These are phyloP conservation scores for Saccharomycopsis malanga DNA, from an alignment of 805 yeast species.

Conservation along the genomic window DNA sequence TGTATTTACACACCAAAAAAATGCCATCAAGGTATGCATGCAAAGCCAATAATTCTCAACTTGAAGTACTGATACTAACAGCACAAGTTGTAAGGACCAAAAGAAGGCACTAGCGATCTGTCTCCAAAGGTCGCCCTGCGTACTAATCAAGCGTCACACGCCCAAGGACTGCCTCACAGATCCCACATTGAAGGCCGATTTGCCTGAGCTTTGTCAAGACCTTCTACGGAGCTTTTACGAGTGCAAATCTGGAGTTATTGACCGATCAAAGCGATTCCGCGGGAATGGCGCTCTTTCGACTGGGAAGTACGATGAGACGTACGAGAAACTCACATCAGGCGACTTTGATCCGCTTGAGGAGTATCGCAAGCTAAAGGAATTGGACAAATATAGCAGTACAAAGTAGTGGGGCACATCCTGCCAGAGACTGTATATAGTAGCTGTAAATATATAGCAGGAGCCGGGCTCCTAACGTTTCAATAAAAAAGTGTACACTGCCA, in stretches of 20 bases:
- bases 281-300: conserved; percentile 93
- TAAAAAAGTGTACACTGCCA: no score
- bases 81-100: conserved; percentile 89
- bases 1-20: no score
- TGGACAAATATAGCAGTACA: conserved; percentile 42
- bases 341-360: conserved; percentile 79
- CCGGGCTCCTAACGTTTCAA: no score
- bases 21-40: no score
- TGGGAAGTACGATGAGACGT: conserved; percentile 86
- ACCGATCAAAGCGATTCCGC: conserved; percentile 82
- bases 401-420: no score
- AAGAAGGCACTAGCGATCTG: conserved; percentile 93
- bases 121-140: conserved; percentile 94
- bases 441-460: no score
- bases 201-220: conserved; percentile 85
- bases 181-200: conserved; percentile 64
- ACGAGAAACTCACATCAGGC: conserved; percentile 71
- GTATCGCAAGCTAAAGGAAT: conserved; percentile 57
- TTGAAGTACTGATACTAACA: neutral
- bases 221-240: conserved; percentile 81
- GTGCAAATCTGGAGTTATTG: conserved; percentile 86
- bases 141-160: conserved; percentile 77
- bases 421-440: no score
- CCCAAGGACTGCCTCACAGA: conserved; percentile 83
- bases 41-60: no score